Percentiles rank a stretch among this genome's conserved stretches.
Evolutionary conservation across 768 basidiomycete species (phyloP).

Genomic region (Mrakia frigida): DNA sequence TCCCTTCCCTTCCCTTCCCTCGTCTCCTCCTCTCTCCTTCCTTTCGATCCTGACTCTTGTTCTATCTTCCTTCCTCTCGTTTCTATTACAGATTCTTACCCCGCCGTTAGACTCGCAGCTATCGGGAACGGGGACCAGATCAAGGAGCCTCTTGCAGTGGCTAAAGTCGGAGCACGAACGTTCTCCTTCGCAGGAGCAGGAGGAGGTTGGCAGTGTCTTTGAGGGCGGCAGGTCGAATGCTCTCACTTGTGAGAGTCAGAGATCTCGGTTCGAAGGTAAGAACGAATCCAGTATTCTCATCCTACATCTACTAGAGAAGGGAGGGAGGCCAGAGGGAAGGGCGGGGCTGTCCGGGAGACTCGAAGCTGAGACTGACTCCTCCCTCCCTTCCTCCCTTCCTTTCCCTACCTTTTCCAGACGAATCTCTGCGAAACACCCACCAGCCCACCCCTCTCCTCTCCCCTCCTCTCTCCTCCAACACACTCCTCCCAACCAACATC

Average conservation of each 20-base stretch:
- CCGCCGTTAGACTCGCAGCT: background rate
- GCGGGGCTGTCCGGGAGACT: background rate
- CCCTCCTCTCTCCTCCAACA: conserved; percentile 12
- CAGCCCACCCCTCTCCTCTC: conserved; percentile 18
- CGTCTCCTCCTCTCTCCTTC: background rate
- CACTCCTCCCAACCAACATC: background rate
- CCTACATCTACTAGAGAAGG: background rate
- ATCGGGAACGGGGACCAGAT: conserved; percentile 25
- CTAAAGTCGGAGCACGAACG: background rate
- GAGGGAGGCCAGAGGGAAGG: background rate
- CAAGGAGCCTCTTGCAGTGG: background rate
- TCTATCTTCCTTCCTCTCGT: background rate
- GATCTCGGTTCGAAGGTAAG: conserved; percentile 3
- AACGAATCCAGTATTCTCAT: background rate
- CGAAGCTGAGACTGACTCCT: background rate
- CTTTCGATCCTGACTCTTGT: background rate
- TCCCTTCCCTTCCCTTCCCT: background rate
- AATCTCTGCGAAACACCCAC: background rate
- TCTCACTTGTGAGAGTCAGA: background rate
- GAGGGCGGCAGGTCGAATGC: conserved; percentile 27
- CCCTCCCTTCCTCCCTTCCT: background rate
- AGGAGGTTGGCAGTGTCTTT: conserved; percentile 25
- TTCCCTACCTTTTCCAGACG: background rate
- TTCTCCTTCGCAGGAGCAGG: conserved; percentile 11
- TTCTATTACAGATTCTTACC: background rate